A percentile compares a stretch with the other conserved stretches of the same genome.
phyloP scores from a whole-genome alignment of 345 rosid genomes.

The Moricandia moricandioides region DNA sequence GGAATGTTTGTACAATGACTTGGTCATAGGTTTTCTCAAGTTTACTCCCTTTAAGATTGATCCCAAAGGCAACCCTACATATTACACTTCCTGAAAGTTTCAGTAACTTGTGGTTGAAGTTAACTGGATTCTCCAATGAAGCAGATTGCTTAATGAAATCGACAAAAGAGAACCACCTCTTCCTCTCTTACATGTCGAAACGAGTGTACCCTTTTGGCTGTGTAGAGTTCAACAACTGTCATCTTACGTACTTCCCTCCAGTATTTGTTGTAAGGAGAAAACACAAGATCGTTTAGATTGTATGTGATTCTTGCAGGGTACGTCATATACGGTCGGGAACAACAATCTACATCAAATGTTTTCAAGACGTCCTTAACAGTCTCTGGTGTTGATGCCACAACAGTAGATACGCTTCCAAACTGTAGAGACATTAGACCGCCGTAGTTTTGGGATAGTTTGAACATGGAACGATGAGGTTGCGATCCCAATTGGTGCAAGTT shows the following conservation, averaged over 20 bases:
- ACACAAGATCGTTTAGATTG: slow-evolving; percentile 30
- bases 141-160: slow-evolving; percentile 28
- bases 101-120: slow-evolving; percentile 27
- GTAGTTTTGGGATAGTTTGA: slow-evolving; percentile 37
- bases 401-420: slow-evolving; percentile 40
- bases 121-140: slow-evolving; percentile 18
- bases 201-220: slow-evolving; percentile 41
- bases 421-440: slow-evolving; percentile 47
- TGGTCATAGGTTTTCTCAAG: slow-evolving; percentile 32
- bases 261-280: slow-evolving; percentile 33
- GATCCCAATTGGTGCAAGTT: slow-evolving; percentile 48
- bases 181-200: slow-evolving; percentile 38
- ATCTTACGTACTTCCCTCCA: slow-evolving; percentile 43
- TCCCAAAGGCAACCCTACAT: slow-evolving; percentile 39
- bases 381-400: slow-evolving; percentile 47
- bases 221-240: slow-evolving; percentile 40
- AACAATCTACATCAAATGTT: slow-evolving; percentile 37
- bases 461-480: slow-evolving; percentile 38
- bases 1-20: slow-evolving; percentile 30
- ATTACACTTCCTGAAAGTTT: slow-evolving; percentile 25
- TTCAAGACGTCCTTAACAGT: slow-evolving; percentile 42
- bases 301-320: slow-evolving; percentile 33
- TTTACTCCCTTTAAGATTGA: slow-evolving; percentile 31
- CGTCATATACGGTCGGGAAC: slow-evolving; percentile 38
- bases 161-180: slow-evolving; percentile 28